Percentiles rank a stretch among this genome's conserved stretches.
These are phyloP conservation scores for Alternaria infectoria DNA, from an alignment of 2,329 filamentous ascomycete genomes.

Conservation along the genomic window DNA sequence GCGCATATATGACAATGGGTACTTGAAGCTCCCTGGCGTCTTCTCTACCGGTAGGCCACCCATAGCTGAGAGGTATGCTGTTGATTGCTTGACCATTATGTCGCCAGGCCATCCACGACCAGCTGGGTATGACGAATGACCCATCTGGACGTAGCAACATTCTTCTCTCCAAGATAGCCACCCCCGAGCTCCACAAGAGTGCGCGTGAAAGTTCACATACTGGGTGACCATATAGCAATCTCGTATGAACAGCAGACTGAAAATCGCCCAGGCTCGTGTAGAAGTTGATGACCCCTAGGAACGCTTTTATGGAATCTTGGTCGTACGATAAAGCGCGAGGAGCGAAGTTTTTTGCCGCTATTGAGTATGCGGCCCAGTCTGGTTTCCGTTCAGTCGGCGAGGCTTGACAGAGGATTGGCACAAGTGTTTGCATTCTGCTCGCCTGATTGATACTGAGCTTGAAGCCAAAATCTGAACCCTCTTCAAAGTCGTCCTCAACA, in stretches of 20 bases:
- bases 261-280: not conserved
- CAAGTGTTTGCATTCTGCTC: fast-evolving
- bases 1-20: no score
- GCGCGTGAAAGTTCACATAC: not conserved
- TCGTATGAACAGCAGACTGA: not conserved
- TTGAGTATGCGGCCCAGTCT: not conserved
- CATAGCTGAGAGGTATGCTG: no score
- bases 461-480: not conserved
- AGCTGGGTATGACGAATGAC: not conserved
- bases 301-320: not conserved
- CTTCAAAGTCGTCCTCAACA: fast-evolving
- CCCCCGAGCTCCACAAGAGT: not conserved
- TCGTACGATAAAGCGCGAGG: not conserved
- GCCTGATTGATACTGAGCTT: fast-evolving
- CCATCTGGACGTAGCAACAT: not conserved
- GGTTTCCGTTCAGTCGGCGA: no score
- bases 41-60: fast-evolving
- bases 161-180: not conserved
- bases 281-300: not conserved
- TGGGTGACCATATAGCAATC: not conserved
- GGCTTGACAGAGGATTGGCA: not conserved
- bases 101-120: not conserved
- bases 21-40: no score
- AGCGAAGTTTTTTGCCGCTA: not conserved
- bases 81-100: not conserved